Percentiles rank a stretch among this genome's conserved stretches.
phyloP scores from a whole-genome alignment of 2,329 filamentous ascomycete genomes.

The Calonectria multiphialidica region DNA sequence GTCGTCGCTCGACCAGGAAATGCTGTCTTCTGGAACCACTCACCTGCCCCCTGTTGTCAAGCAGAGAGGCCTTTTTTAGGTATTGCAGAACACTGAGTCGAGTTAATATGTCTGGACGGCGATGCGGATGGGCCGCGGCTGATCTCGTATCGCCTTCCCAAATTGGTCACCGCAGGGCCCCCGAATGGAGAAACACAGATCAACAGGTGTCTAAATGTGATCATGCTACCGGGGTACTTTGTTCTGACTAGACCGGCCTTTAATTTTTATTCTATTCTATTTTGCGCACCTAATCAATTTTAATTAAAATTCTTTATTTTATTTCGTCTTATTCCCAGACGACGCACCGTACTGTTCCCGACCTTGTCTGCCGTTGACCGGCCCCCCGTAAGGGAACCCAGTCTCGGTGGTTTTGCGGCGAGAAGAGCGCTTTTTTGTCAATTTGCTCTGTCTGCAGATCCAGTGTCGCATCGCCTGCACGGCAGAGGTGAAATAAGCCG shows the following conservation, averaged over 20 bases:
- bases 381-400: not conserved
- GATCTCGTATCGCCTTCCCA: slow-evolving; percentile 26
- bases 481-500: not conserved
- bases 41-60: slow-evolving; percentile 7
- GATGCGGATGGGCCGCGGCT: not conserved
- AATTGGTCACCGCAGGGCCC: slow-evolving; percentile 7
- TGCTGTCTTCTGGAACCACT: slow-evolving; percentile 17
- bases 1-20: not conserved
- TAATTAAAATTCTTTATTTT: not conserved
- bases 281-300: not conserved
- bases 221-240: not conserved
- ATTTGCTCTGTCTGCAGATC: not conserved
- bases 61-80: not conserved
- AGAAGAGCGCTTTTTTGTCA: slow-evolving; percentile 18
- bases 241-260: not conserved
- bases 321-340: not conserved
- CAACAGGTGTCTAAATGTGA: slow-evolving; percentile 16
- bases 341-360: not conserved
- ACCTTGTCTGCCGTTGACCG: not conserved
- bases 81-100: not conserved
- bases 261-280: not conserved
- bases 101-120: not conserved
- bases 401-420: slow-evolving; percentile 32
- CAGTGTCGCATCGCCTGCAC: slow-evolving; percentile 10
- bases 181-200: slow-evolving; percentile 27